These are phyloP conservation scores for Sanghuangporus weigelae DNA, from an alignment of 1,284 basidiomycete species.

Conservation along the genomic window DNA sequence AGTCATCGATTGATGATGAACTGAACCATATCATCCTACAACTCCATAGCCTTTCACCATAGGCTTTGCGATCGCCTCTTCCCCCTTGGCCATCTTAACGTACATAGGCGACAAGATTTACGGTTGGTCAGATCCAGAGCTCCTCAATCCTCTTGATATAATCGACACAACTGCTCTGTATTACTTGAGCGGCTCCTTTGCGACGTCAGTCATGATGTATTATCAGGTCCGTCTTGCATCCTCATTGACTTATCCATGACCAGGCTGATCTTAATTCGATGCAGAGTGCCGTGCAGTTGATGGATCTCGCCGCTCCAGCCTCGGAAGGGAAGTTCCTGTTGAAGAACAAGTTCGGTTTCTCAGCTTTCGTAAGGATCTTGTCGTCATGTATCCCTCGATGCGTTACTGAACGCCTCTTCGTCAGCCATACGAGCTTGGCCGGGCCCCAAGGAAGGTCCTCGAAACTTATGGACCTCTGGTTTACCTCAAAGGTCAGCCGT, in stretches of 20 bases:
- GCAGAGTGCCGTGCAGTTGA: not conserved
- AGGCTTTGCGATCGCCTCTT: conserved; percentile 20
- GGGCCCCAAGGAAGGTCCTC: conserved; percentile 11
- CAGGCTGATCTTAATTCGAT: not conserved
- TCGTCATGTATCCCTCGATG: not conserved
- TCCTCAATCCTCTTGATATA: conserved; percentile 18
- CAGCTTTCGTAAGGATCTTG: conserved; percentile 17
- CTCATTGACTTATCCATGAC: not conserved
- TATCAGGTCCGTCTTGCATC: conserved; percentile 14
- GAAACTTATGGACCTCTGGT: conserved; percentile 14
- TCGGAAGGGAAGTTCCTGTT: conserved; percentile 9
- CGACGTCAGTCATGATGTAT: conserved; percentile 23
- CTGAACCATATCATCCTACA: not conserved
- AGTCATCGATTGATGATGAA: not conserved
- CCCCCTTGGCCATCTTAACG: conserved; percentile 19
- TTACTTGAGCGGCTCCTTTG: conserved; percentile 21
- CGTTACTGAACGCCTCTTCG: not conserved
- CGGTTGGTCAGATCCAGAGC: conserved; percentile 22
- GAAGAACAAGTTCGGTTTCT: conserved; percentile 20
- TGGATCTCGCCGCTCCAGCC: not conserved
- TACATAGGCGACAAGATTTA: conserved; percentile 24
- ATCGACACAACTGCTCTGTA: conserved; percentile 22
- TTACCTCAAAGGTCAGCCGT: conserved; percentile 17
- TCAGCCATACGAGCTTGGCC: conserved; percentile 21
- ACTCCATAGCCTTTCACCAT: conserved; percentile 21